Base-by-base conservation (phyloP, 2,329 filamentous ascomycete genomes). In the Botryotinia narcissicola region DNA sequence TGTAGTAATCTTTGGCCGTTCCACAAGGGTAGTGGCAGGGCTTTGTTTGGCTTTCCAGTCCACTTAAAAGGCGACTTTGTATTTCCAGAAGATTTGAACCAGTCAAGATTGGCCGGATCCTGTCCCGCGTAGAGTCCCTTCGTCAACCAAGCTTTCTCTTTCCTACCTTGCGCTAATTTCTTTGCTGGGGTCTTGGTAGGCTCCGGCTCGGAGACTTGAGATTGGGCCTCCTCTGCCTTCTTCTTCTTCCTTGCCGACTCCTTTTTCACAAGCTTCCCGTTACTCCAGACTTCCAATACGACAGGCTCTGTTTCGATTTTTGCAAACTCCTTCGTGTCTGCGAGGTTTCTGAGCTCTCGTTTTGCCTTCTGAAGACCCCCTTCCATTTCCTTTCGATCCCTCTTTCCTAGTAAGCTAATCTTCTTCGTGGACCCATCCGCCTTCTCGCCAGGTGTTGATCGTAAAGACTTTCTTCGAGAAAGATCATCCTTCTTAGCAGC, bases 111-210 rank as follows among this genome's bases (percentile, higher is more conserved):
- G 22, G 62, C 70, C 16, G 73, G 59, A 35, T 90, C 86, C 81
- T 98, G 95, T 42, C 96, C 96, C 0, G 93, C 91, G 80, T 97
- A 98, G 22, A 98, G 86, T 16, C 95, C 96, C 81, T 94, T 93
- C 70, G 87, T 86, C 71, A 97, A 85, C 88, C 93, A 98, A 57
- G 75, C 72, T 63, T 81, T 81, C 22, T 80, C 75, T 51, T 77
- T 79, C 48, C 74, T 77, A 40, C 74, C 75, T 14, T 64, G 81
- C 71, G 74, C 78, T 76, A 70, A 75, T 71, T 73, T 76, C 71
- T 72, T 68, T 32, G 62, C 59, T 14, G 63, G 32, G 40, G 46
- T 37, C 35, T 69, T 70, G 42, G 42, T 40, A 44, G 59, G 32
- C 62, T 70, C 60, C 14, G 67, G 40, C 32, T 70, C 73, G 29